Conservation (phyloP, 306 rosid species). For the Gastrolobium bilobum region DNA sequence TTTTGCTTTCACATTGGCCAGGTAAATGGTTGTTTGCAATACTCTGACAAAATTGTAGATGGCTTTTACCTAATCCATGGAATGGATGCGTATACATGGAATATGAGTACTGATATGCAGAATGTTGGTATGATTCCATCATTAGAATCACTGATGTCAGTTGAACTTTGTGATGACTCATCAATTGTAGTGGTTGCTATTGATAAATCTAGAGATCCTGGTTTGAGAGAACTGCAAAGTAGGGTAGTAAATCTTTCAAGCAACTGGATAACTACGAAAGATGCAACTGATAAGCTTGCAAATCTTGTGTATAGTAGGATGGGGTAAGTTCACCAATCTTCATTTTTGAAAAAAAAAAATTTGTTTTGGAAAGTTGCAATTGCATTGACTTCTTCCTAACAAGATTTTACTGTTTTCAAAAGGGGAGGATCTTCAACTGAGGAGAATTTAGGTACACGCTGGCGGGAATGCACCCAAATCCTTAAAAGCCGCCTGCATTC, state of each 20-base stretch:
- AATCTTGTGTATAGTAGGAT: conserved; percentile 58
- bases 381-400: conserved; percentile 34
- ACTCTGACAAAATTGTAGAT: conserved; percentile 59
- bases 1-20: conserved; percentile 43
- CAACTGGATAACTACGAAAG: conserved; percentile 51
- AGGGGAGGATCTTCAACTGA: conserved; percentile 60
- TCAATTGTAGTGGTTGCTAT: conserved; percentile 57
- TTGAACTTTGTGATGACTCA: conserved; percentile 55
- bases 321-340: conserved; percentile 57
- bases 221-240: conserved; percentile 58
- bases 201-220: conserved; percentile 64
- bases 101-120: conserved; percentile 59
- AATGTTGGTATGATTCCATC: conserved; percentile 60
- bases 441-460: conserved; percentile 52
- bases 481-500: conserved; percentile 75
- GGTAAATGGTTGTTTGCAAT: conserved; percentile 70
- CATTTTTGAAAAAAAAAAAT: not conserved
- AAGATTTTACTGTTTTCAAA: conserved; percentile 34
- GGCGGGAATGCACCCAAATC: conserved; percentile 75
- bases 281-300: conserved; percentile 57
- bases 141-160: conserved; percentile 56
- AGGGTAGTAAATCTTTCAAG: conserved; percentile 53
- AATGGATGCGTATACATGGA: conserved; percentile 69
- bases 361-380: not conserved
- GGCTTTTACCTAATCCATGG: conserved; percentile 69